Evolutionary conservation across 1,284 basidiomycete genomes (phyloP).

Genomic region (Puccinia polysora): DNA sequence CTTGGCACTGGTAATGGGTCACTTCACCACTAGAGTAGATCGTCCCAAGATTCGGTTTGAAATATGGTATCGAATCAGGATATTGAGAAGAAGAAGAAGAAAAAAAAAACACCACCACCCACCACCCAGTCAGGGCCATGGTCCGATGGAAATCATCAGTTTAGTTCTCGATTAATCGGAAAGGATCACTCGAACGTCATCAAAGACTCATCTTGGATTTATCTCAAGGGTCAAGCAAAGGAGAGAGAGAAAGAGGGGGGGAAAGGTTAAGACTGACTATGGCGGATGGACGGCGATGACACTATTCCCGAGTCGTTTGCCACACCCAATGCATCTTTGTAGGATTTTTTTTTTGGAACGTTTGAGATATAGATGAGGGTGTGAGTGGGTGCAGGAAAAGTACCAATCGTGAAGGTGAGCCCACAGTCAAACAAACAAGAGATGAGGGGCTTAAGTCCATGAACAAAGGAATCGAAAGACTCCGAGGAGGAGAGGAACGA

Average conservation of each 20-base stretch:
- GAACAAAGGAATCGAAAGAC: conserved; percentile 17
- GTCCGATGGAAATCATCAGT: too few species aligned
- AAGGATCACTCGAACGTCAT: too few species aligned
- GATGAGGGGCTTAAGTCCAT: neutral
- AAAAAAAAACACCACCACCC: conserved; percentile 32
- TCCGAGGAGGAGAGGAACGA: conserved; percentile 44
- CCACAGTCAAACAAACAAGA: neutral
- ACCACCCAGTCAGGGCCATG: too few species aligned
- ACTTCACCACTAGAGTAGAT: conserved; percentile 71
- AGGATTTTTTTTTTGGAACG: too few species aligned
- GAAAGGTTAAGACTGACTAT: conserved; percentile 42
- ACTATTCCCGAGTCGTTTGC: conserved; percentile 86
- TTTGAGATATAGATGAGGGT: too few species aligned
- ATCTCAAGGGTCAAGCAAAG: too few species aligned
- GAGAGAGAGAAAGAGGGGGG: conserved; percentile 50
- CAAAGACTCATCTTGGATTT: too few species aligned
- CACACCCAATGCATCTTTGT: conserved; percentile 83
- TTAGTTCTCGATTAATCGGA: too few species aligned
- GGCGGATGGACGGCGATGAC: conserved; percentile 91
- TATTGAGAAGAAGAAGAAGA: conserved; percentile 22
- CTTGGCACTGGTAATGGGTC: conserved; percentile 86
- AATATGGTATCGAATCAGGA: neutral
- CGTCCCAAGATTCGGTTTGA: too few species aligned
- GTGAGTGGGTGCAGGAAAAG: too few species aligned
- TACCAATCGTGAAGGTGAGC: conserved; percentile 9